These are phyloP conservation scores for Lasiosphaeria hispida DNA, from an alignment of 495 filamentous ascomycete genomes.

Conservation along the genomic window DNA sequence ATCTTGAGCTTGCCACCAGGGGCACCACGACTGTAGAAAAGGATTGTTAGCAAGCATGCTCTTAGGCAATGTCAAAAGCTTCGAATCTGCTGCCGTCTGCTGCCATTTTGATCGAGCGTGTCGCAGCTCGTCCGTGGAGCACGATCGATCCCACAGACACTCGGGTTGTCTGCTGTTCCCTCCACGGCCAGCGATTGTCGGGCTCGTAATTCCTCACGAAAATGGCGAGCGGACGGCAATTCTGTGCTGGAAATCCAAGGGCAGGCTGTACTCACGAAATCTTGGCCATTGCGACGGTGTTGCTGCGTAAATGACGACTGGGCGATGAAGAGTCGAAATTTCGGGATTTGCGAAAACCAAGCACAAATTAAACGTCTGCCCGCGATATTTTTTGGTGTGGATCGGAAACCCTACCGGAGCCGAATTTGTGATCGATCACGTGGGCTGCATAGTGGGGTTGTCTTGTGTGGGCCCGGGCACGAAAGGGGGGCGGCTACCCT, in stretches of 20 bases:
- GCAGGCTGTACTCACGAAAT: slow-evolving; percentile 40
- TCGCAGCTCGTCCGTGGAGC: neutral
- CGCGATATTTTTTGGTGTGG: slow-evolving; percentile 42
- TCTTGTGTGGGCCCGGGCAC: neutral
- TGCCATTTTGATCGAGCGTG: slow-evolving; percentile 4
- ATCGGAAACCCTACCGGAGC: slow-evolving; percentile 37
- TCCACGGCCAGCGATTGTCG: neutral
- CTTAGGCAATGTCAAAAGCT: neutral
- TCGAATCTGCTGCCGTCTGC: neutral
- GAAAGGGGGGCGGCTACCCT: too few relatives aligned
- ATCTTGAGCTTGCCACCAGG: slow-evolving; percentile 99
- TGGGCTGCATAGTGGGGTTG: slow-evolving; percentile 17
- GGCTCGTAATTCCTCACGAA: neutral
- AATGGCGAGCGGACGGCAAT: slow-evolving; percentile 2
- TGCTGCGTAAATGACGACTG: slow-evolving; percentile 35
- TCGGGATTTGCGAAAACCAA: slow-evolving; percentile 29
- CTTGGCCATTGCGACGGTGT: slow-evolving; percentile 50
- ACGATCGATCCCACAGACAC: neutral
- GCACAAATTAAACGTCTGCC: slow-evolving; percentile 28
- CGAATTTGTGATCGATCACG: slow-evolving; percentile 30
- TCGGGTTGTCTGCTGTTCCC: neutral
- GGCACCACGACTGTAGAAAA: slow-evolving; percentile 68
- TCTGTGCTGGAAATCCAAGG: neutral
- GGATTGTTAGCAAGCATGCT: slow-evolving; percentile 23
- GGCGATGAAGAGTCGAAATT: slow-evolving; percentile 36